Conservation (phyloP, 345 rosid genomes). For the Eucalyptus sp. region DNA sequence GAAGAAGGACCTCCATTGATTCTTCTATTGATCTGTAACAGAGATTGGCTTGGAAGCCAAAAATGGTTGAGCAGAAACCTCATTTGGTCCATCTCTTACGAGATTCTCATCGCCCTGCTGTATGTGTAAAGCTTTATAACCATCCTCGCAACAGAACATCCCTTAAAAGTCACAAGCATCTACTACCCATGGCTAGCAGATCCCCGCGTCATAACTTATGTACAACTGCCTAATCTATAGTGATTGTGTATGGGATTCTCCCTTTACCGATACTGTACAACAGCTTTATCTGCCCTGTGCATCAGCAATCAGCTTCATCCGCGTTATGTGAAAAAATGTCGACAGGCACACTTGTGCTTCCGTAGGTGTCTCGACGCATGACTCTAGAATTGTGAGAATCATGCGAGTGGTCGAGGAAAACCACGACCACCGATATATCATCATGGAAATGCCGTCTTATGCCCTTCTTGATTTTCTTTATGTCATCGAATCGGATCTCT, state of each 20-base stretch:
- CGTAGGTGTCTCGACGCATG: background rate
- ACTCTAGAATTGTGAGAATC: conserved; percentile 2
- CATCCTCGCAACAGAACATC: background rate
- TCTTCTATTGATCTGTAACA: background rate
- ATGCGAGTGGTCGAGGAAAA: conserved; percentile 32
- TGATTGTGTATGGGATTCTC: background rate
- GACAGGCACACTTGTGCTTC: conserved; percentile 23
- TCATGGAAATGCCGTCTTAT: conserved; percentile 53
- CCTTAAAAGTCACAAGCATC: background rate
- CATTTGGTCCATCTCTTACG: background rate
- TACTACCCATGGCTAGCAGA: background rate
- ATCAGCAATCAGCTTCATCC: background rate
- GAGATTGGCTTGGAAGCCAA: background rate
- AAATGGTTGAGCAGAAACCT: background rate
- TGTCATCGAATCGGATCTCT: conserved; percentile 30
- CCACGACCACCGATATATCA: conserved; percentile 48
- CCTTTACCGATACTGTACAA: background rate
- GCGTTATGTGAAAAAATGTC: conserved; percentile 35
- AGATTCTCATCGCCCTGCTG: background rate
- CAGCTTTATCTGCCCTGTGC: background rate
- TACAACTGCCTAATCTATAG: background rate
- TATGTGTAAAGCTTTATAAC: background rate
- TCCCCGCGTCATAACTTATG: background rate
- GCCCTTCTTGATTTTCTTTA: conserved; percentile 32
- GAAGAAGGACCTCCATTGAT: background rate